These are phyloP conservation scores for Colletotrichum lini DNA, from an alignment of 2,329 filamentous ascomycete genomes.

Conservation along the genomic window DNA sequence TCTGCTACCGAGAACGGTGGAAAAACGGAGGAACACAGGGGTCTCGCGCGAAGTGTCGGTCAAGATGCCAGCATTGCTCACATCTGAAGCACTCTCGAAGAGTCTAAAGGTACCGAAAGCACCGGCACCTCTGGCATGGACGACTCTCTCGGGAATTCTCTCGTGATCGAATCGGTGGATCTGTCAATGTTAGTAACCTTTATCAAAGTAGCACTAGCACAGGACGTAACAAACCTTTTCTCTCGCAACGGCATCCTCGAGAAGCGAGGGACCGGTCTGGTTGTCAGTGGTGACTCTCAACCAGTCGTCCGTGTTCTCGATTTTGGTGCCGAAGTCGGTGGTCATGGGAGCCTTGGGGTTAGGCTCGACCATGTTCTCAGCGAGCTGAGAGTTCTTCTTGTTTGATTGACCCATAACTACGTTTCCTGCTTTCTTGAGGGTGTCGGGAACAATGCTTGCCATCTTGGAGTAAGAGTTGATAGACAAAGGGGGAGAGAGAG, in stretches of 20 bases:
- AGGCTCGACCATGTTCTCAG: conserved; percentile 70
- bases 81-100: conserved; percentile 72
- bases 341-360: conserved; percentile 74
- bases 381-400: conserved; percentile 75
- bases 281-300: conserved; percentile 74
- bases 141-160: conserved; percentile 72
- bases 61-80: conserved; percentile 74
- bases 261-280: conserved; percentile 74
- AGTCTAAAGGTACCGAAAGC: conserved; percentile 64
- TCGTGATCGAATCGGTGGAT: conserved; percentile 81
- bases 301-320: conserved; percentile 84
- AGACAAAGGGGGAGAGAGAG: not conserved
- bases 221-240: conserved; percentile 72
- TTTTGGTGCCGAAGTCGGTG: conserved; percentile 82
- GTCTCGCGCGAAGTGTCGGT: conserved; percentile 79
- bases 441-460: conserved; percentile 48
- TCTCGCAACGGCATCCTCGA: conserved; percentile 80
- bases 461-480: not conserved
- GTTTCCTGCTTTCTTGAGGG: conserved; percentile 56
- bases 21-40: conserved; percentile 81
- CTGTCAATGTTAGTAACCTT: conserved; percentile 54
- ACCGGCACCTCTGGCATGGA: conserved; percentile 73
- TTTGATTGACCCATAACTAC: conserved; percentile 57
- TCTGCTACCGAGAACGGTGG: conserved; percentile 81
- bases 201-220: accelerated